Conservation (phyloP, 129 eudicot genomes). For the Artemisia annua region DNA sequence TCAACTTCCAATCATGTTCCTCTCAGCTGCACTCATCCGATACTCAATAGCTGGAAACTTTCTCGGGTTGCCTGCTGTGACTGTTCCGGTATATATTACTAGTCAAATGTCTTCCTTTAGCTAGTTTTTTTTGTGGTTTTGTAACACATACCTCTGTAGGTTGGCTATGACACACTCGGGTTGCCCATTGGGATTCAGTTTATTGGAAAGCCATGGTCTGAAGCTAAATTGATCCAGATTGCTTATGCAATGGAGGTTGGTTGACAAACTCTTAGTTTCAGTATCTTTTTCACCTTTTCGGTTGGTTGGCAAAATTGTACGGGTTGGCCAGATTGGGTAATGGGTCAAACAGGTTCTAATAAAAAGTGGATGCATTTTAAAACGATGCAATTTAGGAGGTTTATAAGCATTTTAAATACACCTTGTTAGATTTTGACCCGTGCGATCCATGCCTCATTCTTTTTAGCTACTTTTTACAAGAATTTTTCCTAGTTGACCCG, state of each 20-base stretch:
- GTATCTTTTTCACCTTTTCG: too few species aligned
- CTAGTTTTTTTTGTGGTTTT: background rate
- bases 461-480: too few species aligned
- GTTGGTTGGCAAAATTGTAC: too few species aligned
- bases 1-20: background rate
- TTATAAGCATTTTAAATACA: too few species aligned
- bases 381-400: too few species aligned
- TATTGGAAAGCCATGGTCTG: constrained; percentile 95
- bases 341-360: too few species aligned
- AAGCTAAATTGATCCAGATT: constrained; percentile 62
- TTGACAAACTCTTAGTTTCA: background rate
- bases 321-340: too few species aligned
- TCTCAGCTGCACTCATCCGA: constrained; percentile 81
- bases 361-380: too few species aligned
- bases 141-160: constrained; percentile 32
- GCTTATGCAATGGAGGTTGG: constrained; percentile 78
- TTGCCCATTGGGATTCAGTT: constrained; percentile 95
- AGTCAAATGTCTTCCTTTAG: background rate
- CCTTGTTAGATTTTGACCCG: too few species aligned
- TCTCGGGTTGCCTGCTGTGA: constrained; percentile 91
- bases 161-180: constrained; percentile 78
- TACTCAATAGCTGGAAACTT: constrained; percentile 93
- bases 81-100: constrained; percentile 67
- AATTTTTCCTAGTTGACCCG: too few species aligned
- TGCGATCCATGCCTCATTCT: too few species aligned